phyloP scores from a whole-genome alignment of 2,329 filamentous ascomycete species.

The Calonectria hawksworthii region DNA sequence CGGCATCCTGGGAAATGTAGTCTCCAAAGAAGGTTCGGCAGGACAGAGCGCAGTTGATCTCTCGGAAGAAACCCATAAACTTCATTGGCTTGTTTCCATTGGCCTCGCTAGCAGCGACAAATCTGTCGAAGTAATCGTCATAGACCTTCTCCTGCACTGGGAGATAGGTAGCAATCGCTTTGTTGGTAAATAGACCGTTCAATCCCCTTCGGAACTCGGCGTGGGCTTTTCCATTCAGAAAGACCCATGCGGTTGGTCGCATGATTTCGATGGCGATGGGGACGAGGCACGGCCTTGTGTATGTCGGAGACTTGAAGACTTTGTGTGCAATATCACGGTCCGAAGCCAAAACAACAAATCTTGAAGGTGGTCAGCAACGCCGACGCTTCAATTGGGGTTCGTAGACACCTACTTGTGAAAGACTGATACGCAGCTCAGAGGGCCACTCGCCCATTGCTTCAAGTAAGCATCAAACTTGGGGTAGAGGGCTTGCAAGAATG shows the following conservation, averaged over 20 bases:
- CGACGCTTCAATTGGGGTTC: neutral
- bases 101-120: constrained; percentile 69
- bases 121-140: constrained; percentile 77
- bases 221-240: constrained; percentile 81
- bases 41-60: constrained; percentile 83
- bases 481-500: constrained; percentile 81
- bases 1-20: constrained; percentile 79
- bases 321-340: constrained; percentile 85
- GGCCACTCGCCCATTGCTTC: constrained; percentile 83
- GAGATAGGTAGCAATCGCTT: constrained; percentile 78
- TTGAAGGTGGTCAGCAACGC: constrained; percentile 46
- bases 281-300: constrained; percentile 83
- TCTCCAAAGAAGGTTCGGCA: constrained; percentile 86
- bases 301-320: constrained; percentile 83
- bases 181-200: constrained; percentile 80
- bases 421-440: constrained; percentile 84
- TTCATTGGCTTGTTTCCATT: constrained; percentile 70
- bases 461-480: constrained; percentile 82
- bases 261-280: constrained; percentile 82
- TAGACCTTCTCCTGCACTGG: constrained; percentile 82
- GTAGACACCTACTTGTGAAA: constrained; percentile 78
- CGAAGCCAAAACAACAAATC: constrained; percentile 84
- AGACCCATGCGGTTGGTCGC: constrained; percentile 82
- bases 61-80: constrained; percentile 81
- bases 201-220: constrained; percentile 84